Base-by-base conservation (phyloP, 2,329 filamentous ascomycete genomes). In the Hymenoscyphus fraxineus region DNA sequence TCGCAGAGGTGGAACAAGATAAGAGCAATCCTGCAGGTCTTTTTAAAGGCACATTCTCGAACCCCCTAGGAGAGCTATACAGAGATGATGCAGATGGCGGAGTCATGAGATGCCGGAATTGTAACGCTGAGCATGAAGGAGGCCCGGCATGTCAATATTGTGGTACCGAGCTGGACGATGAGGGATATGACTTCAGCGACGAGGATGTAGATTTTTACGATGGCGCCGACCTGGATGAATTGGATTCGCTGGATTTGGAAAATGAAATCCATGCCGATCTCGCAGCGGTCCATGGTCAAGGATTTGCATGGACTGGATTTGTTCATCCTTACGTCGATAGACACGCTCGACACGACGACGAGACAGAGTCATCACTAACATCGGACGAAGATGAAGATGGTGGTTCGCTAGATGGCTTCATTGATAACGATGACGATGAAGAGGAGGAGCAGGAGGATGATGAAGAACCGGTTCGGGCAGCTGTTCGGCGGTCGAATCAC, bases 61-160 rank as follows among this genome's bases (percentile, higher is more conserved):
- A 44, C 27, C 56, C 39, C 3, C 38, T 54, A 9, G 60, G 41
- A 32, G 66, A 68, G 32, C 39, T 74, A 27, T 67, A 65, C 58
- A 88, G 80, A 58, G 86, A 89, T 68, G 77, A 81, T 40, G 81
- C 82, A 71, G 87, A 90, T 72, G 82, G 83, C 40, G 82, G 83
- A 40, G 82, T 89, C 19, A 77, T 83, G 62, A 81, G 87, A 68
- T 91, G 88, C 73, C 87, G 87, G 1, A 67, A 77, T 2, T 91
- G 88, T 74, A 76, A 80, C 9, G 85, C 83, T 81, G 88, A 90
- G 74, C 78, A 90, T 58, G 85, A 87, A 72, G 85, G 87, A 55
- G 84, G 84, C 4, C 68, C 63, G 69, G 74, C 70, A 3, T 91
- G 88, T 70, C 67, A 73, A 27, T 77, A 80, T 22, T 90, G 88